These are phyloP conservation scores for Pseudoturritis turrita DNA, from an alignment of 345 rosid species.

Conservation along the genomic window DNA sequence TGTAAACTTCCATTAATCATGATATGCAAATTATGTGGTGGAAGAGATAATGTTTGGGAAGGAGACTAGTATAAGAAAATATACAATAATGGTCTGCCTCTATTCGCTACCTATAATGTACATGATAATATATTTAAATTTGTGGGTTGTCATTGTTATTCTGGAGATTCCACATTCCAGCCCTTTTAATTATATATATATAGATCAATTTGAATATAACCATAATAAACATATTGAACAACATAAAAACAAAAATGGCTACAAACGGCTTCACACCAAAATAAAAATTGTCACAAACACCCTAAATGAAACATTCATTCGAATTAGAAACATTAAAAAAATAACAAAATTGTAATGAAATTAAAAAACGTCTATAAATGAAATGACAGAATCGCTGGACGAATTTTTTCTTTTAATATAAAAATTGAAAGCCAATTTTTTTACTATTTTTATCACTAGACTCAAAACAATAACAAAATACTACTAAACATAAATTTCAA, in stretches of 20 bases:
- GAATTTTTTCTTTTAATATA: no score
- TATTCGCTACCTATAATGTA: neutral
- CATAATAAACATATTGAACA: neutral
- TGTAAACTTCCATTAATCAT: neutral
- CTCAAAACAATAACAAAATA: no score
- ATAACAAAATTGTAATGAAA: no score
- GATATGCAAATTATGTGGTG: conserved; percentile 4
- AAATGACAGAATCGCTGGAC: no score
- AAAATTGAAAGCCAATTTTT: no score
- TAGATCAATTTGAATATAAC: neutral
- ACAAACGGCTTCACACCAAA: neutral
- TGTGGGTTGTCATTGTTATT: conserved; percentile 10
- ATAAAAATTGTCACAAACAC: neutral
- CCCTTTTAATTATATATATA: neutral
- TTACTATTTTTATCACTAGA: no score
- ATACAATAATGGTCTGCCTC: conserved; percentile 10
- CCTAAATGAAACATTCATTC: neutral
- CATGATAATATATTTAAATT: neutral
- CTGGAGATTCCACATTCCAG: neutral
- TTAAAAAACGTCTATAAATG: no score
- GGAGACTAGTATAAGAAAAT: neutral
- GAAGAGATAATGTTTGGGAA: neutral
- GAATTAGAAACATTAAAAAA: neutral
- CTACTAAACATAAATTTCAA: no score
- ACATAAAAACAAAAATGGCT: neutral